Evolutionary conservation across 306 rosid genomes (phyloP), one percentile per base, ranked within the genome.

Genomic region (Echinosophora koreensis): DNA sequence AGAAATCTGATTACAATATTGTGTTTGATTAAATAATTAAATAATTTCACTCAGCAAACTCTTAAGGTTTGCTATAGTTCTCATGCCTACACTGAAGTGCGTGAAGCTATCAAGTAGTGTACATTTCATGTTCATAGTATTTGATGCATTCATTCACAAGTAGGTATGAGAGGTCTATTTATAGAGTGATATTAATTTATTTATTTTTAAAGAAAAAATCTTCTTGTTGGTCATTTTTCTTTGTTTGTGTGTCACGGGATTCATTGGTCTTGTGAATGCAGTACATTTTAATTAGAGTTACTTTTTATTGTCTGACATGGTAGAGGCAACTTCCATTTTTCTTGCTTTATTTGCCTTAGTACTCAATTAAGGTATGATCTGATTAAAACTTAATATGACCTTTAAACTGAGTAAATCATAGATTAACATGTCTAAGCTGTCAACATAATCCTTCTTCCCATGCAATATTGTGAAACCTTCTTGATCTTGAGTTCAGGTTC

Each of bases 211-310:
- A 8, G 9, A 56, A 56, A 18, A 11, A 37, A 32, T 50, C 34
- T 32, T 64, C 10, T 28, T 52, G 17, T 7, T 55, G 1, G 3
- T 27, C 16, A 39, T 71, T 79, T 16, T 64, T 54, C 12, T 63
- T 54, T 55, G 2, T 42, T 44, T 55, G 44, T 64, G 38, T 55
- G 27, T 18, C 3, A 11, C 5, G 4, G 17, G 73, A 28, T 72
- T 79, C 11, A 5, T 32, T 73, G 13, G 3, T 72, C 74, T 64
- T 73, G 62, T 72, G 35, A 66, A 22, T 73, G 49, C 5, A 56
- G 41, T 56, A 10, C 56, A 27, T 58, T 80, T n/a, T 66, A 55
- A 34, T 54, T 52, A 16, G 7, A 42, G 50, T 42, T 56, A 4
- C 16, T 66, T 73, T 66, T 51, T 34, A 16, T 35, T 81, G 38